Base-by-base conservation (phyloP, 2,329 filamentous ascomycete species). In the Dactylellina parvicollis region DNA sequence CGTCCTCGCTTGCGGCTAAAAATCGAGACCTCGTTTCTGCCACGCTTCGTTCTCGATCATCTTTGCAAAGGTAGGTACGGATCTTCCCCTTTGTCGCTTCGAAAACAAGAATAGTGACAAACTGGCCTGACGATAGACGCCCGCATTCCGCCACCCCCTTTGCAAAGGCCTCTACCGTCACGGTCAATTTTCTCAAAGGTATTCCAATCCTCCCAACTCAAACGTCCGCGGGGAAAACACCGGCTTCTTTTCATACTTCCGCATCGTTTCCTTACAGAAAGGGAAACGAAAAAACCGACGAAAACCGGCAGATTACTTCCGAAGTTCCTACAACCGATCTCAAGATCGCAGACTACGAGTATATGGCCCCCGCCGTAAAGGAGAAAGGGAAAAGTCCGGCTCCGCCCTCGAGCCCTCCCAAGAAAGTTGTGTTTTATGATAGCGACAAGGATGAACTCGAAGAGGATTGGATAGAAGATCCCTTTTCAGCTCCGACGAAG, bases 1-100 rank as follows among this genome's bases (percentile, higher is more conserved):
- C 65, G 24, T 70, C 65, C 4, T 70, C 65, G 8, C 49, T 62
- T 16, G 65, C 65, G 26, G 20, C 20, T 9, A 70, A 38, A 26
- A 59, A 34, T 18, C 38, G 16, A 24, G 34, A 50, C 40, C 42
- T 18, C 32, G 3, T 8, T 22, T 4, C 16, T 5, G 12, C 16
- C 9, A 26, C 44, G 40, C 12, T 26, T 38, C 40, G 64, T 42
- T 22, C 30, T 30, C 44, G 36, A 10, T n/a, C 46, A 16, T 40
- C 60, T 14, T 24, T 7, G 12, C 18, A 7, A 20, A 49, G 32
- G 62, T 57, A 28, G 22, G 40, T 22, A 14, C 5, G 16, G 16
- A 44, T 7, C 12, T 5, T 20, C 18, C 2, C 4, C 4, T 20
- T n/a, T n/a, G 4, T 18, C n/a, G 7, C 44, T 10, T 30, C 4